Evolutionary conservation across 305 asterid species (phyloP), one percentile per base, ranked within the genome.

Genomic region (Striga hermonthica): DNA sequence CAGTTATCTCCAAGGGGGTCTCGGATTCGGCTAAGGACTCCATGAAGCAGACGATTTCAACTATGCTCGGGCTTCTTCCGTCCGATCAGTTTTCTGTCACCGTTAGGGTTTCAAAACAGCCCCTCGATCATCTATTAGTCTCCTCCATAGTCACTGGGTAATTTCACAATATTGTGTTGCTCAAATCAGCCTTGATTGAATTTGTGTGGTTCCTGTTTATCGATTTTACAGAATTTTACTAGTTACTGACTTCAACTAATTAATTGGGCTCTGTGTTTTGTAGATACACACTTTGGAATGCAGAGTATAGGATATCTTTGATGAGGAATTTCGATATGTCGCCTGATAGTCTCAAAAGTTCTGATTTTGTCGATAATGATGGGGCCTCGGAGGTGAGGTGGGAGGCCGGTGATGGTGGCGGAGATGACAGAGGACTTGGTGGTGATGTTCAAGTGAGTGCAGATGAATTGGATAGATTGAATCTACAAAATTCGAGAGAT

Each of bases 281-380:
- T 74, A 92, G 98, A 76, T 92, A 89, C 72, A 92, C 98, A 11
- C 73, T 92, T 72, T 92, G 98, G 98, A 92, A 92, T 78, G 93
- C 95, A 49, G 98, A 92, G 84, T 92, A 92, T 67, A 78, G 98
- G 65, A 78, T 87, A 44, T 81, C 88, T 3, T 66, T 92, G 97
- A 86, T 80, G 89, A 83, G 94, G 87, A 92, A 89, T 62, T 86
- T 83, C 35, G 91, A 87, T 53, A 71, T 87, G 34, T 75, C 90
- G 0, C 70, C 74, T 0, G 82, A 83, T 71, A 61, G 67, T 59
- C 56, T 67, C 0, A 47, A 63, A 66, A 60, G 73, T 56, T 47
- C 69, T 1, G 69, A 62, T 47, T 68, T 54, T 47, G 60, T 37
- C 9, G 86, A 75, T 68, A 28, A 45, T 43, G 52, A 68, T 65